Percentiles rank a stretch among this genome's conserved stretches.
Evolutionary conservation across 2,329 filamentous ascomycete genomes (phyloP).

Genomic region (Ophiostoma piceae): DNA sequence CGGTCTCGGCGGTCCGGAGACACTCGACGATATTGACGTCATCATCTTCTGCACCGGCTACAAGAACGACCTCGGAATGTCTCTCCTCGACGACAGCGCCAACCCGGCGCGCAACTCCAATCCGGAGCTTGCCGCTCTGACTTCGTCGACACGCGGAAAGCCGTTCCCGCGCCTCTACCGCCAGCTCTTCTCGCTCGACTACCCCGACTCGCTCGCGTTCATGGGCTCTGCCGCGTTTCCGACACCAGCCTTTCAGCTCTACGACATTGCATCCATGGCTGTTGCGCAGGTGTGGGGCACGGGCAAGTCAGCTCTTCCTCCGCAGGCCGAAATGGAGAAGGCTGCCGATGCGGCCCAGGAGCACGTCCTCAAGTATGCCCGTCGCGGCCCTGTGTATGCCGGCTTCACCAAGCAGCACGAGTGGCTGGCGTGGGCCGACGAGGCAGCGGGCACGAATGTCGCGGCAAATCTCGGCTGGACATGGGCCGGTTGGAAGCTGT

Average conservation of each 20-base stretch:
- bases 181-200: conserved; percentile 42
- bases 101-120: conserved; percentile 25
- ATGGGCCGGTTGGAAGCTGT: neutral
- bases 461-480: neutral
- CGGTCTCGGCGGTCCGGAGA: conserved; percentile 27
- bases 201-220: conserved; percentile 43
- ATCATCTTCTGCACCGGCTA: conserved; percentile 38
- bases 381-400: conserved; percentile 20
- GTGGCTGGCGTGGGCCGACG: conserved; percentile 40
- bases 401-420: conserved; percentile 32
- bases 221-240: conserved; percentile 37
- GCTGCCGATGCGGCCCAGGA: neutral
- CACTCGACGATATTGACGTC: conserved; percentile 32
- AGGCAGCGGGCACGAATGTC: conserved; percentile 40
- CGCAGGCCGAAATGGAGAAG: neutral
- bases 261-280: conserved; percentile 31
- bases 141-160: conserved; percentile 26
- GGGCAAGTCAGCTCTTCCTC: neutral
- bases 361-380: conserved; percentile 2
- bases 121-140: neutral
- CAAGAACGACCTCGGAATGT: conserved; percentile 25
- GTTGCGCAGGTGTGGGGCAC: neutral
- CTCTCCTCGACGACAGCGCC: conserved; percentile 22
- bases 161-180: conserved; percentile 38
- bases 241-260: conserved; percentile 37